phyloP scores from a whole-genome alignment of 2,329 filamentous ascomycete species.

The Claviceps cyperi region DNA sequence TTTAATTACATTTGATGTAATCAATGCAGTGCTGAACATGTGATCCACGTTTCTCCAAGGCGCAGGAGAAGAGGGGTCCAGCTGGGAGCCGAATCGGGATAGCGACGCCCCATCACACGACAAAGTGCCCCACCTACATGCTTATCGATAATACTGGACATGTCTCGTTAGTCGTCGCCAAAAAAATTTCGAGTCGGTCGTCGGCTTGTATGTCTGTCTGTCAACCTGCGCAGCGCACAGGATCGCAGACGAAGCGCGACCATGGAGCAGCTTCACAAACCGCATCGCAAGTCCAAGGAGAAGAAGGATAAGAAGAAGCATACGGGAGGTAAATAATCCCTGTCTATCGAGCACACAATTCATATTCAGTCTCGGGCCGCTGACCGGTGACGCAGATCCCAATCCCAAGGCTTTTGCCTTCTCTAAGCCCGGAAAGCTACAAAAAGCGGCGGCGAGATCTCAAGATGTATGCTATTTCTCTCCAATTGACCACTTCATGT shows the following conservation, averaged over 20 bases:
- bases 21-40: too few species aligned
- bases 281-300: conserved; percentile 77
- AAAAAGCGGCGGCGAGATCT: conserved; percentile 58
- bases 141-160: conserved; percentile 4
- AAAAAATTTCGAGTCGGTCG: conserved; percentile 3
- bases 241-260: conserved; percentile 4
- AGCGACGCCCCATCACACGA: not conserved
- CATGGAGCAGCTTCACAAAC: conserved; percentile 74
- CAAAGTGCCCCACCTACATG: not conserved
- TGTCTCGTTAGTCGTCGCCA: not conserved
- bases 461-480: conserved; percentile 41
- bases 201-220: not conserved
- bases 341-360: too few species aligned
- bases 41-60: not conserved
- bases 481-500: not conserved
- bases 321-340: conserved; percentile 35
- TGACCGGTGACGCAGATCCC: conserved; percentile 32
- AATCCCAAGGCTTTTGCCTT: conserved; percentile 90
- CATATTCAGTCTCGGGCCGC: too few species aligned
- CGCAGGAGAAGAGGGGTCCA: too few species aligned
- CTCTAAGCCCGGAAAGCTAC: conserved; percentile 65
- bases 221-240: not conserved
- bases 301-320: conserved; percentile 82
- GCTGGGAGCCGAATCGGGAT: too few species aligned
- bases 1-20: too few species aligned